phyloP scores from a whole-genome alignment of 345 rosid genomes.

The Camelina neglecta region DNA sequence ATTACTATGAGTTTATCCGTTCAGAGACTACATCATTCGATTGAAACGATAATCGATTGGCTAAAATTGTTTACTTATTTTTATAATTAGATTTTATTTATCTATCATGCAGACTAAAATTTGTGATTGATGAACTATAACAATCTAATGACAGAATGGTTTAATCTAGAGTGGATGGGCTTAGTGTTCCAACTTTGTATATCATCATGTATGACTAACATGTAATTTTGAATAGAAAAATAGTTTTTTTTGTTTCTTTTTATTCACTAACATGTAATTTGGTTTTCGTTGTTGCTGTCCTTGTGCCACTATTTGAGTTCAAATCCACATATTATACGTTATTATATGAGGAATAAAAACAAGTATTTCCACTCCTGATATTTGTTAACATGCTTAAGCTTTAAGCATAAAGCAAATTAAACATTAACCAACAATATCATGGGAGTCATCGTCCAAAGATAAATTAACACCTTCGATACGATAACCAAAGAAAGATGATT shows the following conservation, averaged over 20 bases:
- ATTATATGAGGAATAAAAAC: background rate
- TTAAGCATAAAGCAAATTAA: slow-evolving; percentile 18
- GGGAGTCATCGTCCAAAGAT: slow-evolving; percentile 4
- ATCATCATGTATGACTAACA: background rate
- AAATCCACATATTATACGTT: background rate
- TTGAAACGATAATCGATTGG: no score
- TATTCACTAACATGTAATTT: background rate
- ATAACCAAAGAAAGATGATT: slow-evolving; percentile 30
- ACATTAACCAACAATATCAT: slow-evolving; percentile 27
- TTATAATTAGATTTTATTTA: background rate
- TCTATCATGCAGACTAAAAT: background rate
- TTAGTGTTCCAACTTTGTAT: background rate
- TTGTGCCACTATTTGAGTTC: background rate
- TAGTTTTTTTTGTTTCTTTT: no score
- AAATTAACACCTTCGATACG: slow-evolving; percentile 10
- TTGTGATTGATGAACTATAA: background rate
- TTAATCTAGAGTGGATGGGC: background rate
- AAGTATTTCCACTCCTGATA: background rate
- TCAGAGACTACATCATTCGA: no score
- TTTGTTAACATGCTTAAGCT: slow-evolving; percentile 16
- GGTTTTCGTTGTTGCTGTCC: background rate
- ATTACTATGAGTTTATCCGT: no score
- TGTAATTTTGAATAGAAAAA: background rate
- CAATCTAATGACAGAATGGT: no score
- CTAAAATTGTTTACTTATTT: no score